phyloP scores from a whole-genome alignment of 371 early-diverging fungal genomes.

The Mortierella sp. region DNA sequence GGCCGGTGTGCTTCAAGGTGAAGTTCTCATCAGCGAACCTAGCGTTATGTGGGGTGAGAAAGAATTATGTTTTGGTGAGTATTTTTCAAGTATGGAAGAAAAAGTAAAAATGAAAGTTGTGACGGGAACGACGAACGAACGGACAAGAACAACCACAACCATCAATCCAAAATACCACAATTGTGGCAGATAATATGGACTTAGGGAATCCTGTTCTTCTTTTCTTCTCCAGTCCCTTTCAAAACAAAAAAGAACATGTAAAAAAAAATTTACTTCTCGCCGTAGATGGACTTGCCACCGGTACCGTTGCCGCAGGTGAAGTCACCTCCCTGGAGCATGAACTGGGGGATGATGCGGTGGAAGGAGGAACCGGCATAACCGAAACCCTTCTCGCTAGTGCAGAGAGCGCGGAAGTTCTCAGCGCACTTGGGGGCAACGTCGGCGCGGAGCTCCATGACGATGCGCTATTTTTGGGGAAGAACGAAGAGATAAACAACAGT shows the following conservation, averaged over 20 bases:
- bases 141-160: neutral
- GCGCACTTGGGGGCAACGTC: slow-evolving; percentile 89
- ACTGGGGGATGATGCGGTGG: slow-evolving; percentile 95
- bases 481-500: neutral
- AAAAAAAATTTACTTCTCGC: slow-evolving; percentile 65
- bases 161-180: neutral
- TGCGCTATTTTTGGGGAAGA: slow-evolving; percentile 58
- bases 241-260: neutral
- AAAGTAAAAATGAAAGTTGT: slow-evolving; percentile 2
- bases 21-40: slow-evolving; percentile 99
- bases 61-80: neutral
- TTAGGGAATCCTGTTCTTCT: neutral
- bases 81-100: neutral
- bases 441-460: slow-evolving; percentile 82
- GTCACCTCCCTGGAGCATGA: slow-evolving; percentile 99
- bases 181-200: neutral
- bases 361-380: slow-evolving; percentile 93
- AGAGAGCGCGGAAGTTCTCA: slow-evolving; percentile 88
- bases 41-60: slow-evolving; percentile 20
- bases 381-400: slow-evolving; percentile 75
- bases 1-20: slow-evolving; percentile 90
- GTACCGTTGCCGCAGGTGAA: slow-evolving; percentile 96
- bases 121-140: neutral
- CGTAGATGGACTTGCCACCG: slow-evolving; percentile 98
- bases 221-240: neutral